Conservation (phyloP, 2,329 filamentous ascomycete species). For the Monilinia fructigena region DNA sequence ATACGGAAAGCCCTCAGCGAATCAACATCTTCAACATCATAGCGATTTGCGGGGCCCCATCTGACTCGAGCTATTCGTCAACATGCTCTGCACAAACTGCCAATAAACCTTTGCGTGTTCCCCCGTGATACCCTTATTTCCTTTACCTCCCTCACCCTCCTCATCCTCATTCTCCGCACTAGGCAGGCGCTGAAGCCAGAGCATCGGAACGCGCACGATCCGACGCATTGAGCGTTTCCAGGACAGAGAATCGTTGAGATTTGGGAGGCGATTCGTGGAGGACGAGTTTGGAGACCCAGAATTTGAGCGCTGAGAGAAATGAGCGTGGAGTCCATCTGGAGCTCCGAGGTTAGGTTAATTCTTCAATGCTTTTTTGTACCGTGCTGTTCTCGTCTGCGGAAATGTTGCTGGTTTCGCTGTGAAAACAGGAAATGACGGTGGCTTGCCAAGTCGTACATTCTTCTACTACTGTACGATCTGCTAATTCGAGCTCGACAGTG, state of each 20-base stretch:
- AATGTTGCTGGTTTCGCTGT: conserved; percentile 42
- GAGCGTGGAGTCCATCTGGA: conserved; percentile 74
- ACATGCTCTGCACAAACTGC: conserved; percentile 91
- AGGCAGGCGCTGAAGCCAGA: conserved; percentile 30
- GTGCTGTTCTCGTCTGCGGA: conserved; percentile 24
- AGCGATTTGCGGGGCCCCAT: conserved; percentile 77
- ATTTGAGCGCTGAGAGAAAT: conserved; percentile 63
- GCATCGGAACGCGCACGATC: conserved; percentile 40
- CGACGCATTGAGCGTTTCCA: conserved; percentile 58
- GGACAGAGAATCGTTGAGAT: conserved; percentile 56
- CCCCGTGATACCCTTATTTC: conserved; percentile 57
- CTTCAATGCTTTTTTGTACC: conserved; percentile 48
- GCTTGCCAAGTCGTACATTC: conserved; percentile 83
- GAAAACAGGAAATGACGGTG: conserved; percentile 82
- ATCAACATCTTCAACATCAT: conserved; percentile 97
- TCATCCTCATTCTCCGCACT: conserved; percentile 32
- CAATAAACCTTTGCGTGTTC: conserved; percentile 74
- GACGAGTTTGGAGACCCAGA: conserved; percentile 70
- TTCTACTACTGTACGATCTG: conserved; percentile 71
- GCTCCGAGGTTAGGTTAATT: conserved; percentile 50
- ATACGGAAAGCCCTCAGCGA: conserved; percentile 85
- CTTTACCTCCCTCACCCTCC: conserved; percentile 36
- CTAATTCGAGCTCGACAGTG: conserved; percentile 75
- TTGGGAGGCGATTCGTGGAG: conserved; percentile 56
- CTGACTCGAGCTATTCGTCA: conserved; percentile 79